A percentile compares a stretch with the other conserved stretches of the same genome.
Evolutionary conservation across 345 rosid genomes (phyloP).

Genomic region (Acer negundo): DNA sequence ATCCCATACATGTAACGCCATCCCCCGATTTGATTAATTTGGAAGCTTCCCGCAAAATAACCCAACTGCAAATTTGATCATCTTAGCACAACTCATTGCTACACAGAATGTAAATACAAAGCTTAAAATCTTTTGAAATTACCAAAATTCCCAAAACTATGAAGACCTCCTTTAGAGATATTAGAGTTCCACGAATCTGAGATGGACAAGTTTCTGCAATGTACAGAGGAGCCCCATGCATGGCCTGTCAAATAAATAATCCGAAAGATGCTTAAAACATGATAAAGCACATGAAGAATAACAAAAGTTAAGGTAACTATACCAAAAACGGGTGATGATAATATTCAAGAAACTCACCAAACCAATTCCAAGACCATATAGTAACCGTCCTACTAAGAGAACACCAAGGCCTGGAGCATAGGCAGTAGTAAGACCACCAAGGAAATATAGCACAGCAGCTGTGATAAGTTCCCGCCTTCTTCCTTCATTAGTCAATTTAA

Average conservation of each 20-base stretch:
- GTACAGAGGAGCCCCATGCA: constrained; percentile 98
- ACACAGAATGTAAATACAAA: constrained; percentile 9
- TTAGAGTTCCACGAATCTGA: constrained; percentile 92
- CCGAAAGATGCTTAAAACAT: constrained; percentile 1
- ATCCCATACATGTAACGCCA: constrained; percentile 95
- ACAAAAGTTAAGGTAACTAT: not conserved
- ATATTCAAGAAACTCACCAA: constrained; percentile 56
- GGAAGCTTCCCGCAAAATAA: constrained; percentile 82
- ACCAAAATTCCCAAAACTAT: constrained; percentile 96
- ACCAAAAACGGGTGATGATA: not conserved
- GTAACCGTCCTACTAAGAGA: constrained; percentile 79
- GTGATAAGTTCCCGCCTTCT: constrained; percentile 82
- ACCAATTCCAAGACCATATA: constrained; percentile 91
- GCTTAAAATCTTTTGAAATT: constrained; percentile 12
- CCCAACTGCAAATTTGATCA: constrained; percentile 58
- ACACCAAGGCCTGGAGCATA: constrained; percentile 69
- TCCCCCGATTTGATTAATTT: constrained; percentile 81
- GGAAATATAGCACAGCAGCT: constrained; percentile 60
- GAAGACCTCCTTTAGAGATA: constrained; percentile 89
- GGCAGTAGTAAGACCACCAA: constrained; percentile 63
- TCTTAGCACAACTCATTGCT: constrained; percentile 8
- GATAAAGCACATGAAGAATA: not conserved
- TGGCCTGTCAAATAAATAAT: constrained; percentile 59
- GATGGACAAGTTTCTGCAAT: constrained; percentile 98
- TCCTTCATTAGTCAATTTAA: constrained; percentile 44